These are phyloP conservation scores for Melampsora larici-populina DNA, from an alignment of 1,284 basidiomycete genomes.

Conservation along the genomic window DNA sequence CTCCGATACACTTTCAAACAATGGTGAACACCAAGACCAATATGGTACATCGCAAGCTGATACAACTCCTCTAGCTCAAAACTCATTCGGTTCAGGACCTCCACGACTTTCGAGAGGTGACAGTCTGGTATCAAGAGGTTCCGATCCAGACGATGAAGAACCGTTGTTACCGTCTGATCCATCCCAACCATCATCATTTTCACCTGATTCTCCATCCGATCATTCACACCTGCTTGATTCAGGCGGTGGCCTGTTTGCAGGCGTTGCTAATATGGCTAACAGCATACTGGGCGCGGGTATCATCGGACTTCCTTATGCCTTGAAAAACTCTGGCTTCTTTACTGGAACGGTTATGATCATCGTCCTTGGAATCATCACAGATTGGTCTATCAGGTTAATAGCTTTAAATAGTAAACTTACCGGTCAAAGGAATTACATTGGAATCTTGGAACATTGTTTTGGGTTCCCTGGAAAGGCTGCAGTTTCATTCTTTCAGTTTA, in stretches of 20 bases:
- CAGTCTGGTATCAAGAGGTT: neutral
- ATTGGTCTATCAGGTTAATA: conserved; percentile 97
- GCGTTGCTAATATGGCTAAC: conserved; percentile 64
- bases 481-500: conserved; percentile 95
- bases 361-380: conserved; percentile 76
- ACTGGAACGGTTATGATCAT: conserved; percentile 77
- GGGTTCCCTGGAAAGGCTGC: conserved; percentile 80
- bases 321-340: conserved; percentile 87
- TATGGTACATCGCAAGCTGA: neutral
- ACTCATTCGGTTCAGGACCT: neutral
- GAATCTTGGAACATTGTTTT: conserved; percentile 90
- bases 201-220: conserved; percentile 6
- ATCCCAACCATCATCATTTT: neutral
- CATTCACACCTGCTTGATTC: conserved; percentile 26
- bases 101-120: neutral
- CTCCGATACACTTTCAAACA: conserved; percentile 32
- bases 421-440: conserved; percentile 88
- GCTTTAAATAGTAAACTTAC: conserved; percentile 90
- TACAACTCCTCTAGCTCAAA: neutral
- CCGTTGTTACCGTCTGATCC: conserved; percentile 2
- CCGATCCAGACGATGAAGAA: conserved; percentile 12
- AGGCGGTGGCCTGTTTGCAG: conserved; percentile 34
- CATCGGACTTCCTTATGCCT: conserved; percentile 75
- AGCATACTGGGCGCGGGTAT: conserved; percentile 88
- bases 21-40: neutral